Base-by-base conservation (phyloP, 2,329 filamentous ascomycete genomes). In the Coniochaeta sp. region DNA sequence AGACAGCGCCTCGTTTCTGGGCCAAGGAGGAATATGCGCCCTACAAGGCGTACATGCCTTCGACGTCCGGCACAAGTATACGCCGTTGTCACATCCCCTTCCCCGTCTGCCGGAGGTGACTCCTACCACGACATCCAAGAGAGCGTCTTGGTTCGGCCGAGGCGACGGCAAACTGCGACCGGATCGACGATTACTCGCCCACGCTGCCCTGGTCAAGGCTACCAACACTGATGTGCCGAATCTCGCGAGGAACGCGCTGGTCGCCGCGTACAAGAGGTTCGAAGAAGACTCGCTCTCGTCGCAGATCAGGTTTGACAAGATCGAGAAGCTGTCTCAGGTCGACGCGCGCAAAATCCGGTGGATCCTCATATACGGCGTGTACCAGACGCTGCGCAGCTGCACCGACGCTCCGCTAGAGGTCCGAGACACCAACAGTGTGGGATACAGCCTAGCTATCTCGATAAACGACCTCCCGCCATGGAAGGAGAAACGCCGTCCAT, bases 341-440 rank as follows among this genome's bases (percentile, higher is more conserved):
- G 90, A 93, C 64, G 89, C 85, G 1, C 84, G 90, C 44, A 93
- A 91, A 71, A 82, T 92, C 17, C 81, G 90, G 43, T 95, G 90
- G 90, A 83, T 93, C 33, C 70, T 93, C 38, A 81, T 93, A 7
- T 93, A 93, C 67, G 81, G 85, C 19, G 81, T 85, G 3, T 81
- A 91, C 60, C 90, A 95, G 69, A 87, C 86, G n/a, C 79, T 95
- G 1, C 80, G 82, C 11, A 84, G 83, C 59, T 85, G 86, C 40
- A 87, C 84, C 0, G 76, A 81, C 36, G 77, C 82, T 0, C 87
- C 90, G 0, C 69, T 76, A 6, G 84, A 89, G 66, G 85, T 90
- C 31, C 77, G 78, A 17, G 82, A 88, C 59, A 75, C 77, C 0
- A 76, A 79, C 1, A 77, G 76, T 16, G 78, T 84, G 1, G 74